phyloP scores from a whole-genome alignment of 306 rosid species.

The Sechiopsis laciniata region DNA sequence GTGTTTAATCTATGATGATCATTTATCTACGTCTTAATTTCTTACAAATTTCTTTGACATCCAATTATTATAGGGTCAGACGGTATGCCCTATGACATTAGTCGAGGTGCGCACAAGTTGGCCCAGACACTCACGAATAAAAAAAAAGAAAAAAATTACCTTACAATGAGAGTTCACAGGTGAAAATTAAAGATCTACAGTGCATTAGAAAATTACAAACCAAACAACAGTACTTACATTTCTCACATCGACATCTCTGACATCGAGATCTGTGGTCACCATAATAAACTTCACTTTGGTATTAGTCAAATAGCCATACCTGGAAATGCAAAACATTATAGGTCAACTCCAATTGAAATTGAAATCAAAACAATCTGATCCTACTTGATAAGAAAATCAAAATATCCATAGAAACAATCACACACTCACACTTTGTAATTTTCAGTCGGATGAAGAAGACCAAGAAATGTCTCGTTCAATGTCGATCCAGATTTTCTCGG shows the following conservation, averaged over 20 bases:
- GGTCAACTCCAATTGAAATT: neutral
- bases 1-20: too few relatives aligned
- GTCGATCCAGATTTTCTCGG: conserved; percentile 78
- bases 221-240: conserved; percentile 51
- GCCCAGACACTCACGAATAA: too few relatives aligned
- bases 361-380: neutral
- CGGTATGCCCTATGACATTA: too few relatives aligned
- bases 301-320: conserved; percentile 89
- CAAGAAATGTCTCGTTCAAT: conserved; percentile 83
- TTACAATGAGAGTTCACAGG: neutral
- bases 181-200: too few relatives aligned
- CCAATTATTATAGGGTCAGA: too few relatives aligned
- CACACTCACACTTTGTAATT: conserved; percentile 86
- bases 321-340: conserved; percentile 30
- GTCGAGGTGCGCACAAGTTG: too few relatives aligned
- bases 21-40: too few relatives aligned
- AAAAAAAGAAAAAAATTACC: too few relatives aligned
- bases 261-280: conserved; percentile 91
- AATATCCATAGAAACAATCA: neutral
- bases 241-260: conserved; percentile 78
- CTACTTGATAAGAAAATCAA: neutral
- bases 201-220: conserved; percentile 4
- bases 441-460: conserved; percentile 89
- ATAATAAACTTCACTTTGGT: conserved; percentile 91
- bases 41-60: too few relatives aligned